These are phyloP conservation scores for Mycothermus thermophilus DNA, from an alignment of 495 filamentous ascomycete genomes.

Conservation along the genomic window DNA sequence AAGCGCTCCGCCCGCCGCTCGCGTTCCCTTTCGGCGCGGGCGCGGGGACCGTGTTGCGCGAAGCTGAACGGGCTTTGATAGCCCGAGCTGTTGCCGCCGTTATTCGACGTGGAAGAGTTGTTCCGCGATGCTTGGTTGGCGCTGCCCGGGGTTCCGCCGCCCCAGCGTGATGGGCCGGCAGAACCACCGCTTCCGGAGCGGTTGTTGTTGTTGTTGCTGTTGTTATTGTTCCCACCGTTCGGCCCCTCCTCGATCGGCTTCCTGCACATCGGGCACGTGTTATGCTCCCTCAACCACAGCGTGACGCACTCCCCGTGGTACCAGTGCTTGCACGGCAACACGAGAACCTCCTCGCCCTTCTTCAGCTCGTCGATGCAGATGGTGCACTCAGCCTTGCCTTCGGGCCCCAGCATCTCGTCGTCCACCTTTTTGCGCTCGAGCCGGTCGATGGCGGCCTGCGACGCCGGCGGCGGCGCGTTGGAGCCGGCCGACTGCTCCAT, in stretches of 20 bases:
- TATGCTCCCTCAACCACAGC: constrained; percentile 72
- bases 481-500: constrained; percentile 67
- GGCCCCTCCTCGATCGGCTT: constrained; percentile 46
- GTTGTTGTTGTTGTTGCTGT: not conserved
- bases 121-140: not conserved
- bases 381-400: constrained; percentile 60
- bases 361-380: constrained; percentile 86
- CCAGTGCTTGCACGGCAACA: constrained; percentile 83
- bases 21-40: not conserved
- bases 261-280: constrained; percentile 83
- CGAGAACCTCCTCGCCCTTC: constrained; percentile 58
- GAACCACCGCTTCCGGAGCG: not conserved
- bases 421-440: constrained; percentile 58
- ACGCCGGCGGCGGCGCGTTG: constrained; percentile 72
- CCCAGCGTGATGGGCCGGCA: not conserved
- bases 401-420: constrained; percentile 47
- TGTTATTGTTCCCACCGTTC: constrained; percentile 1
- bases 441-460: constrained; percentile 54
- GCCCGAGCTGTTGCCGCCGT: not conserved
- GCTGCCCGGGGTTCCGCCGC: not conserved
- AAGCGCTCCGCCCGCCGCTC: not conserved
- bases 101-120: not conserved
- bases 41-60: too few relatives aligned
- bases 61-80: not conserved
- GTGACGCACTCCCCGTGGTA: constrained; percentile 70